Evolutionary conservation across 495 filamentous ascomycete species (phyloP), one percentile per base, ranked within the genome.

Genomic region (Staphylotrichum longicolle): DNA sequence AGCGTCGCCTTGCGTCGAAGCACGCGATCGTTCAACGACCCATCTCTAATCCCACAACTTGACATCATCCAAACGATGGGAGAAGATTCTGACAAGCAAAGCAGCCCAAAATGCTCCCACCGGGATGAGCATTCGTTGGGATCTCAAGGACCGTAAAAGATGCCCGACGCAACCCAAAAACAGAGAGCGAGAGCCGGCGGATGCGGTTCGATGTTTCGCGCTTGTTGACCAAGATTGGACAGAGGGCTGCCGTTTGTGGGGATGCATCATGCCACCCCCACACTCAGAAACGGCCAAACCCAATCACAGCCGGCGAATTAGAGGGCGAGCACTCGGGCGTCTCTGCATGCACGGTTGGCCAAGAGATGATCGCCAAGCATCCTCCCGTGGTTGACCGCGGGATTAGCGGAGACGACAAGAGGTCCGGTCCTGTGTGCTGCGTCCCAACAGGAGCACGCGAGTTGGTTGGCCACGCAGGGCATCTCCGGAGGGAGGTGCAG

Each of bases 331-430:
- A 55, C 15, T 48, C 33, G 27, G 44, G 60, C 51, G 5, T 9
- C 5, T 34, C 35, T 49, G 53, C 49, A 56, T 44, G 33, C 30
- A 30, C 45, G 40, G 54, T 32, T 52, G 47, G 61, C 48, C 40
- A 47, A 49, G 61, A 48, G 53, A 62, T 57, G 33, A 55, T 47
- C 42, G 54, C 54, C 54, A 46, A 37, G 44, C 44, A n/a, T 27
- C 34, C 8, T 37, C 42, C 55, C 33, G 55, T 48, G 32, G n/a
- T 7, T 30, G 42, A 0, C 33, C 20, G 55, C 55, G 44, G 55
- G 55, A 57, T 57, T 48, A 48, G 55, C 55, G 55, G 55, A 48
- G 55, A 44, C 32, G 27, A 12, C 33, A 39, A 15, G 37, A 27
- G 20, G 20, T 27, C 51, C 14, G 54, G 30, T 40, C 35, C n/a